A percentile compares a stretch with the other conserved stretches of the same genome.
These are phyloP conservation scores for Schizosaccharomyces osmophilus DNA, from an alignment of 805 yeast species.

Conservation along the genomic window DNA sequence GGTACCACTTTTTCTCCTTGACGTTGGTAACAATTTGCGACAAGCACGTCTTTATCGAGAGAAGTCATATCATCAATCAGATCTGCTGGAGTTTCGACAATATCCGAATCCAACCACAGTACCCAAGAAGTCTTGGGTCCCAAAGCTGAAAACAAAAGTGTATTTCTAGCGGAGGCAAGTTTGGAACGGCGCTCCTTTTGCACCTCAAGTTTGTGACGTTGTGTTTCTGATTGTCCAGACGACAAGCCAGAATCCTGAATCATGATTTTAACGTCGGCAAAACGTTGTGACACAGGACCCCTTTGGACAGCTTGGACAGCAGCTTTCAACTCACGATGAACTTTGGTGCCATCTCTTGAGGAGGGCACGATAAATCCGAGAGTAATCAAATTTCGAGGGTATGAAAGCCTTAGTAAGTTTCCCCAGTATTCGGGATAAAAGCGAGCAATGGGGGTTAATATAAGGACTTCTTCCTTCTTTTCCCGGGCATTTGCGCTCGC, in stretches of 20 bases:
- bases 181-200: slow-evolving; percentile 73
- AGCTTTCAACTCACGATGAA: slow-evolving; percentile 42
- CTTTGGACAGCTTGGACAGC: slow-evolving; percentile 54
- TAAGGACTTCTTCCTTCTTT: slow-evolving; percentile 60
- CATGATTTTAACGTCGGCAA: slow-evolving; percentile 61
- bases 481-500: slow-evolving; percentile 47
- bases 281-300: slow-evolving; percentile 39
- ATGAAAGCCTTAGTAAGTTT: slow-evolving; percentile 45
- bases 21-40: slow-evolving; percentile 85
- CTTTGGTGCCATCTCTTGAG: slow-evolving; percentile 54
- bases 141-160: slow-evolving; percentile 64
- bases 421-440: slow-evolving; percentile 76
- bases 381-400: slow-evolving; percentile 67
- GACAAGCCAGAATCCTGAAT: slow-evolving; percentile 69
- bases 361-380: slow-evolving; percentile 84
- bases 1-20: slow-evolving; percentile 46
- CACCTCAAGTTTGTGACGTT: slow-evolving; percentile 63
- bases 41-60: slow-evolving; percentile 67
- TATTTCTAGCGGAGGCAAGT: slow-evolving; percentile 89
- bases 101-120: slow-evolving; percentile 87
- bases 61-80: slow-evolving; percentile 66
- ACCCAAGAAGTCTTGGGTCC: slow-evolving; percentile 87
- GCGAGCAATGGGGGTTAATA: slow-evolving; percentile 73
- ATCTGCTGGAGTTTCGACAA: slow-evolving; percentile 64
- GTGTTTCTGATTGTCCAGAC: slow-evolving; percentile 45